phyloP scores from a whole-genome alignment of 208 protist genomes.

The Blastocrithidia nonstop region DNA sequence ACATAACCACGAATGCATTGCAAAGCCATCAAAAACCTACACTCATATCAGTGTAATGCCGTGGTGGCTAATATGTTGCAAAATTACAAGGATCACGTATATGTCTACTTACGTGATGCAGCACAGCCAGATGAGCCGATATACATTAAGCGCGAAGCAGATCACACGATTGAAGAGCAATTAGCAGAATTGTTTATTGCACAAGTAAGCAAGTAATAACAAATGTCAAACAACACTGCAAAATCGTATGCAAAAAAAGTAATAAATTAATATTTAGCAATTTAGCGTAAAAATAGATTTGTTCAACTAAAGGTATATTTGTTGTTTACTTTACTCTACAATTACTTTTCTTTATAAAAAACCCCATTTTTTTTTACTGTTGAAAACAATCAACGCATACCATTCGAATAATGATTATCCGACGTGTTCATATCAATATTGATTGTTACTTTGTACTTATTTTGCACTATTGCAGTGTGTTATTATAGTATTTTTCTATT shows the following conservation, averaged over 20 bases:
- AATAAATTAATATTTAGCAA: not conserved
- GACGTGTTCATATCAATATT: no score
- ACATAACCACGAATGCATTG: conserved; percentile 32
- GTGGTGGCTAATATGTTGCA: conserved; percentile 78
- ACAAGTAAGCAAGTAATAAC: no score
- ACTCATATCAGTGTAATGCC: conserved; percentile 38
- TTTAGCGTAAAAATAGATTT: not conserved
- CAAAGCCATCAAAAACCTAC: conserved; percentile 61
- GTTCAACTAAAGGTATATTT: not conserved
- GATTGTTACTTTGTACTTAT: no score
- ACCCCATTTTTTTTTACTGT: no score
- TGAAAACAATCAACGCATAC: no score
- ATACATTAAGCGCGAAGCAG: conserved; percentile 10
- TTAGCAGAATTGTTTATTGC: conserved; percentile 42
- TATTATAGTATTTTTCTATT: no score
- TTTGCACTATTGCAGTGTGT: no score
- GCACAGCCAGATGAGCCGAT: conserved; percentile 8
- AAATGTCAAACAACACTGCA: not conserved
- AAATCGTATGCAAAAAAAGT: not conserved
- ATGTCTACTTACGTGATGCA: conserved; percentile 25
- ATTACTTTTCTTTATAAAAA: no score
- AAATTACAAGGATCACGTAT: conserved; percentile 61
- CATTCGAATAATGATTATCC: no score
- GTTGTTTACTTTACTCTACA: no score
- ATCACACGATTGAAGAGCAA: conserved; percentile 27